Evolutionary conservation across 805 yeast species (phyloP), one percentile per base, ranked within the genome.

Genomic region (Spathaspora sp.): DNA sequence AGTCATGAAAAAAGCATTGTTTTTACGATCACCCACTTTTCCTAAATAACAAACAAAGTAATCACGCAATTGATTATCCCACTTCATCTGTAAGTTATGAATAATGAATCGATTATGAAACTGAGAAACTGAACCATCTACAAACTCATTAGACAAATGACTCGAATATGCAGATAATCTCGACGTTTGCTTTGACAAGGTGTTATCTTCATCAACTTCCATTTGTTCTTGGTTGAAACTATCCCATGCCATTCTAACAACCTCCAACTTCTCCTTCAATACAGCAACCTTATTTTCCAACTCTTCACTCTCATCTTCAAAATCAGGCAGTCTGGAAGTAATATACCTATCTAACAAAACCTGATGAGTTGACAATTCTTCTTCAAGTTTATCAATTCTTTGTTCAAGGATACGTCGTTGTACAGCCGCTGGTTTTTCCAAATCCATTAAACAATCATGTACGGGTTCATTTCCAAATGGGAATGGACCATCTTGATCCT

Each of bases 21-120:
- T 67, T 51, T 67, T 74, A 48, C 78, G 63, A 42, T 77, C 81
- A 10, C 72, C 65, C 6, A 77, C 65, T 46, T 70, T 71, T 12
- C 73, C 68, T 20, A 83, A 62, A 59, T 86, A 89, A 44, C 82
- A 78, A 62, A 80, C 78, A 44, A 89, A 69, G 11, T 80, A 70
- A 59, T 90, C 82, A 51, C 97, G 72, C 9, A 84, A 77, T 2
- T 70, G 62, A 54, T 87, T 84, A 65, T 87, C 86, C 97, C 97
- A 91, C 57, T 83, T 87, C 57, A 91, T 63, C 59, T 85, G 81
- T 65, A 89, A 76, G 51, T 86, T 82, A 57, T 90, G 91, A 19
- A 89, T 69, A 53, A 85, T 80, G 65, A 86, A 89, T 47, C 90
- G 72, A 63, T 92, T 91, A 53, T 78, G 79, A 66, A 81, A 87